Conservation (phyloP, 352 stramenopile species). For the Pythium guiyangense region DNA sequence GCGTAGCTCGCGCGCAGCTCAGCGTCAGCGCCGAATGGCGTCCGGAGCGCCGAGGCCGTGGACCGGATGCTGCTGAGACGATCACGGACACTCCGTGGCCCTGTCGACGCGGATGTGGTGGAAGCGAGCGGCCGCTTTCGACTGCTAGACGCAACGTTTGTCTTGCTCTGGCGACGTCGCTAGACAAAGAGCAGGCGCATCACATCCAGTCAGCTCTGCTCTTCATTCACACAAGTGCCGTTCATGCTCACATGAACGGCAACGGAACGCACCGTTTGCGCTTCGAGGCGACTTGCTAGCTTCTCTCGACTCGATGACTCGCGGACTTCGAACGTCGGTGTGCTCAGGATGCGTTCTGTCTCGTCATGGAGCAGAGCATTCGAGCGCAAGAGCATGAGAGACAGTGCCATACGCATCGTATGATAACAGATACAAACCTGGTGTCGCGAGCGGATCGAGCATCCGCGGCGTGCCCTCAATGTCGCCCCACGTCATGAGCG, state of each 20-base stretch:
- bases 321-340: constrained; percentile 59
- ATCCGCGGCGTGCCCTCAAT: constrained; percentile 78
- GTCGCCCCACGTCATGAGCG: constrained; percentile 82
- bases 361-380: not conserved
- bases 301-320: constrained; percentile 61
- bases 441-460: constrained; percentile 28
- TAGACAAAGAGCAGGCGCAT: constrained; percentile 6
- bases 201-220: not conserved
- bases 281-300: constrained; percentile 53
- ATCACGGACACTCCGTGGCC: constrained; percentile 34
- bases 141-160: not conserved
- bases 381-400: not conserved
- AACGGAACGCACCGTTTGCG: constrained; percentile 34
- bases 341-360: constrained; percentile 32
- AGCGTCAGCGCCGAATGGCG: constrained; percentile 49
- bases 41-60: constrained; percentile 17
- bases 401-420: not conserved
- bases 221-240: not conserved
- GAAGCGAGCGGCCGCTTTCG: constrained; percentile 21
- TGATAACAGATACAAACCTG: constrained; percentile 24
- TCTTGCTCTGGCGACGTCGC: constrained; percentile 20
- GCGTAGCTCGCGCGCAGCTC: constrained; percentile 79
- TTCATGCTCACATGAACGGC: not conserved
- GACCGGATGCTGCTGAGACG: constrained; percentile 51
- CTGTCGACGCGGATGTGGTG: not conserved